These are phyloP conservation scores for Botryosphaeria dothidea DNA, from an alignment of 2,329 filamentous ascomycete species.

Conservation along the genomic window DNA sequence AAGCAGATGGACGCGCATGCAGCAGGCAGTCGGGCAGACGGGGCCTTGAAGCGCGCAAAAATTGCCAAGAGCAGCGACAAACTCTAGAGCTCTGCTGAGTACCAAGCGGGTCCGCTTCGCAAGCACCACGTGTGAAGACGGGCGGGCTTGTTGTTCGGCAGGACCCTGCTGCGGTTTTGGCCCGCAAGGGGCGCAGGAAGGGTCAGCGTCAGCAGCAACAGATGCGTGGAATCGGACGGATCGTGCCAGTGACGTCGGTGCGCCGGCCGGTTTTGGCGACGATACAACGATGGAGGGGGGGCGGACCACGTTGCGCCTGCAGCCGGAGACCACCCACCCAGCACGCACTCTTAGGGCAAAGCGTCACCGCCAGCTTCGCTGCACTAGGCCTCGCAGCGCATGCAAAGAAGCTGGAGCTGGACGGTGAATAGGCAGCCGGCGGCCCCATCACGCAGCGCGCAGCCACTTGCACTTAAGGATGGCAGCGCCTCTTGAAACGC, in stretches of 20 bases:
- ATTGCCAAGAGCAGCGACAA: slow-evolving; percentile 3
- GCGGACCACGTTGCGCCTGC: slow-evolving; percentile 6
- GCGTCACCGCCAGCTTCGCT: background rate
- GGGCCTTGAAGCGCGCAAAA: background rate
- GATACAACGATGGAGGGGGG: background rate
- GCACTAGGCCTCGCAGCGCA: background rate
- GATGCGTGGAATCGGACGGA: background rate
- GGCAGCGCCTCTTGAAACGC: slow-evolving; percentile 12
- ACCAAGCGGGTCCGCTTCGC: background rate
- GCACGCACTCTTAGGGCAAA: background rate
- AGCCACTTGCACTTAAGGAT: background rate
- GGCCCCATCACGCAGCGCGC: background rate
- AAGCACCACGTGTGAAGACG: background rate
- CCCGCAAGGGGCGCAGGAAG: background rate
- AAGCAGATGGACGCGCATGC: background rate
- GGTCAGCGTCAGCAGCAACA: slow-evolving; percentile 1
- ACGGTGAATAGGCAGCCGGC: background rate
- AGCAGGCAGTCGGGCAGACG: background rate
- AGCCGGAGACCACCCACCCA: background rate
- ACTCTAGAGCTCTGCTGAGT: no score
- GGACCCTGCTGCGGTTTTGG: slow-evolving; percentile 3
- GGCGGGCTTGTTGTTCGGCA: no score
- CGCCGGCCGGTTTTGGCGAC: background rate
- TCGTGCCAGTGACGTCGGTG: slow-evolving; percentile 5
- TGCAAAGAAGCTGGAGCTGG: background rate